phyloP scores from a whole-genome alignment of 352 stramenopile species.

The Phytophthora boehmeriae region DNA sequence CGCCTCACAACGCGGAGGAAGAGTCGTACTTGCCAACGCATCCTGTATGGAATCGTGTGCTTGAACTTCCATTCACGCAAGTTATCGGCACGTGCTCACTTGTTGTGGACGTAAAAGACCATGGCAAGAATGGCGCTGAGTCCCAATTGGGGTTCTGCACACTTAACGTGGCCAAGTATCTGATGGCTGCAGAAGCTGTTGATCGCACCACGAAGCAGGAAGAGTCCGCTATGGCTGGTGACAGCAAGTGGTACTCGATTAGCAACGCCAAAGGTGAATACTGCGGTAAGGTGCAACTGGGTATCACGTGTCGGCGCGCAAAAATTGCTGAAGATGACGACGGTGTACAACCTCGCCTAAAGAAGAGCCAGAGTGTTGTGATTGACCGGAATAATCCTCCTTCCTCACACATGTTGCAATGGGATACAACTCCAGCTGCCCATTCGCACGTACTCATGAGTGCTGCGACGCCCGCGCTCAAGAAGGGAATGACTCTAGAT shows the following conservation, averaged over 20 bases:
- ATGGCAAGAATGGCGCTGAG: conserved; percentile 45
- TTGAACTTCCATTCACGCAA: conserved; percentile 76
- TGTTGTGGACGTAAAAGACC: conserved; percentile 78
- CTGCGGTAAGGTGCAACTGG: conserved; percentile 83
- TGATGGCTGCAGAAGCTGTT: conserved; percentile 65
- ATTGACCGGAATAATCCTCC: conserved; percentile 76
- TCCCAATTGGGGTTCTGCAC: conserved; percentile 67
- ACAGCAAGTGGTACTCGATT: conserved; percentile 85
- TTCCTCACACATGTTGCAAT: conserved; percentile 79
- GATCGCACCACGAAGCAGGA: conserved; percentile 54
- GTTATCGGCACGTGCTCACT: conserved; percentile 80
- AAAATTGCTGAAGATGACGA: conserved; percentile 34
- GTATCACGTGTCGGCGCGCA: conserved; percentile 68
- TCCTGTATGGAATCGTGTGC: conserved; percentile 83
- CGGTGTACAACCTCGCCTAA: conserved; percentile 58
- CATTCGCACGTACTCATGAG: conserved; percentile 38
- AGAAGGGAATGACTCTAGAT: conserved; percentile 41
- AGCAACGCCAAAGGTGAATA: conserved; percentile 88
- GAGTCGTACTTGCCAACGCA: conserved; percentile 68
- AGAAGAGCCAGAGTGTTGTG: conserved; percentile 80
- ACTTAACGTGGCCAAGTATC: conserved; percentile 84
- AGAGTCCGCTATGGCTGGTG: conserved; percentile 70
- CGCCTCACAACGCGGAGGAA: conserved; percentile 60
- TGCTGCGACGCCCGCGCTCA: conserved; percentile 43
- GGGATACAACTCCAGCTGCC: conserved; percentile 50